Evolutionary conservation across 2,329 filamentous ascomycete genomes (phyloP).

Genomic region (Botrytis hyacinthi): DNA sequence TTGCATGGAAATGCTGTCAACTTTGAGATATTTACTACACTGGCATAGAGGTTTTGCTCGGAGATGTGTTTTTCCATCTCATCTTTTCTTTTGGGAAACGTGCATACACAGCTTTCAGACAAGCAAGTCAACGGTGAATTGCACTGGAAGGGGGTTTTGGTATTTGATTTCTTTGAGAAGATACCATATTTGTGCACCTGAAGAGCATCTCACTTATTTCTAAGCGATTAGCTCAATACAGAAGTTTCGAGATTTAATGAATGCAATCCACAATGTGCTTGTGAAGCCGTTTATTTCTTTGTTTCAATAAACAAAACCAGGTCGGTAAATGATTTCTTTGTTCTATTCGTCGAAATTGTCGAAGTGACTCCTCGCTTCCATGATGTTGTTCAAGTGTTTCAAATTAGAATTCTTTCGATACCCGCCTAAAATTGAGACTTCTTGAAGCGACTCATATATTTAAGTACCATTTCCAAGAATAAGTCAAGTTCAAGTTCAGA

Average conservation of each 20-base stretch:
- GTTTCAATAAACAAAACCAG: neutral
- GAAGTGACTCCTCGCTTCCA: neutral
- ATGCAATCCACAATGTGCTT: neutral
- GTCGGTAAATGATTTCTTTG: neutral
- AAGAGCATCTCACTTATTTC: constrained; percentile 5
- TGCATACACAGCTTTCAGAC: constrained; percentile 1
- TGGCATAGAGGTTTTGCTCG: constrained; percentile 6
- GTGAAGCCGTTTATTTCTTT: neutral
- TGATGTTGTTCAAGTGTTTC: neutral
- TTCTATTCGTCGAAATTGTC: neutral
- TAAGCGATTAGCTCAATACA: constrained; percentile 9
- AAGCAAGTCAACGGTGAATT: neutral
- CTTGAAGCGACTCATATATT: neutral
- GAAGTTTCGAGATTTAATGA: constrained; percentile 9
- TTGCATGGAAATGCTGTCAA: constrained; percentile 2
- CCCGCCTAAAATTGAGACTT: neutral
- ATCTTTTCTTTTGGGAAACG: constrained; percentile 1
- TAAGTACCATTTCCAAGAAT: neutral
- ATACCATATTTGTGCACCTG: constrained; percentile 1
- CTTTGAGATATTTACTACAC: constrained; percentile 10
- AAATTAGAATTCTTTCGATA: neutral
- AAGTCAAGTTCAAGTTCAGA: neutral
- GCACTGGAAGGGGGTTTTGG: neutral
- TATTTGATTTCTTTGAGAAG: constrained; percentile 10
- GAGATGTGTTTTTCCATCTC: constrained; percentile 9